A percentile compares a stretch with the other conserved stretches of the same genome.
Evolutionary conservation across 1,139 yeast genomes (phyloP).

Genomic region (Hansenula sp.): DNA sequence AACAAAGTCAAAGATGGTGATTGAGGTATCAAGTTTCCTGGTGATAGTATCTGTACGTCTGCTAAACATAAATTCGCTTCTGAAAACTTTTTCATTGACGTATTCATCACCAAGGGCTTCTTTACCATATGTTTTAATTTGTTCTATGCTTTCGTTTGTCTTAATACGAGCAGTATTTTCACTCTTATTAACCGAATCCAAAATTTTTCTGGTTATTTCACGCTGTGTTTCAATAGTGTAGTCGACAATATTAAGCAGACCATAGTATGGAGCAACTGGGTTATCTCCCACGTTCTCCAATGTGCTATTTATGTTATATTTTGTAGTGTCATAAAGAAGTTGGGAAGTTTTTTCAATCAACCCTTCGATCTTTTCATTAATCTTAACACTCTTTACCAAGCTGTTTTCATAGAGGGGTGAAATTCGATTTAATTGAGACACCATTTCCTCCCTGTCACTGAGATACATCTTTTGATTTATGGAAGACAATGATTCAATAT

Average conservation of each 20-base stretch:
- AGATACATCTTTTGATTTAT: constrained; percentile 56
- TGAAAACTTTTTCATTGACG: constrained; percentile 58
- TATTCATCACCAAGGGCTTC: constrained; percentile 54
- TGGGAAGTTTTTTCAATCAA: constrained; percentile 60
- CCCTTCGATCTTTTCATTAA: constrained; percentile 57
- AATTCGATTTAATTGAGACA: constrained; percentile 47
- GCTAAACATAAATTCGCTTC: constrained; percentile 80
- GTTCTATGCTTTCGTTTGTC: constrained; percentile 58
- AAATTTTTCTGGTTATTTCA: constrained; percentile 60
- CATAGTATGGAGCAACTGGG: constrained; percentile 56
- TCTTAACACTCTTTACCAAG: constrained; percentile 46
- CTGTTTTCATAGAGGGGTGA: constrained; percentile 63
- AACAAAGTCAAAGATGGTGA: constrained; percentile 67
- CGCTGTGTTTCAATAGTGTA: constrained; percentile 71
- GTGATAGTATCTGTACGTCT: constrained; percentile 63
- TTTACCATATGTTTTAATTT: constrained; percentile 63
- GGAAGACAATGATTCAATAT: constrained; percentile 56
- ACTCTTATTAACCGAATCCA: constrained; percentile 57
- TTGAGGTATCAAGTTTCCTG: constrained; percentile 53
- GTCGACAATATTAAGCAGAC: constrained; percentile 61
- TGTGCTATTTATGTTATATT: constrained; percentile 46
- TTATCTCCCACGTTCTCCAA: constrained; percentile 55
- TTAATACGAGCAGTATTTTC: constrained; percentile 64
- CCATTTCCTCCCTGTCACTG: constrained; percentile 42
- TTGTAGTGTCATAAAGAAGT: constrained; percentile 59